Evolutionary conservation across 345 rosid genomes (phyloP).

Genomic region (Noccaea bulbosa): DNA sequence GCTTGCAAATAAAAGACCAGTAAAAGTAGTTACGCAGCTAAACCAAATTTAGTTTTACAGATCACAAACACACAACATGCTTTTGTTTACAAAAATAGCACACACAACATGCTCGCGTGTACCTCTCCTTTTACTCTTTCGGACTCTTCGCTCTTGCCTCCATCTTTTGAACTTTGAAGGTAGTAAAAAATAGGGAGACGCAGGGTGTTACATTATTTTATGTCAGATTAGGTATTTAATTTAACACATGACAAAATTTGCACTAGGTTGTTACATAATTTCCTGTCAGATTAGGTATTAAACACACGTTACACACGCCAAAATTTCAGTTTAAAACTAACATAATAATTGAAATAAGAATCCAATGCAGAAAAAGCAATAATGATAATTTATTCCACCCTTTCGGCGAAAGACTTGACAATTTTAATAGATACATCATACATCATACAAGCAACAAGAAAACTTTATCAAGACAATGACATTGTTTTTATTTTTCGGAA

Average conservation of each 20-base stretch:
- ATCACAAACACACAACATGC: background rate
- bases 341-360: background rate
- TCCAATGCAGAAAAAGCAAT: conserved; percentile 9
- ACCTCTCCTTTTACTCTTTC: conserved; percentile 13
- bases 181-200: background rate
- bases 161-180: background rate
- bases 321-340: background rate
- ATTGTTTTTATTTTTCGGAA: too few relatives aligned
- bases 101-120: conserved; percentile 15
- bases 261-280: too few relatives aligned
- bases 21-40: background rate
- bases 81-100: too few relatives aligned
- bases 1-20: background rate
- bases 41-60: background rate
- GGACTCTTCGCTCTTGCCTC: background rate
- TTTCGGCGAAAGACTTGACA: background rate
- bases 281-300: background rate
- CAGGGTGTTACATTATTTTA: background rate
- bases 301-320: conserved; percentile 21
- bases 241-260: conserved; percentile 11
- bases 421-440: background rate
- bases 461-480: too few relatives aligned
- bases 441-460: background rate
- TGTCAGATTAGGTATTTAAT: background rate
- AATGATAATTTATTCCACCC: background rate